Conservation (phyloP, 306 rosid species). For the Quercus aquifolioides region DNA sequence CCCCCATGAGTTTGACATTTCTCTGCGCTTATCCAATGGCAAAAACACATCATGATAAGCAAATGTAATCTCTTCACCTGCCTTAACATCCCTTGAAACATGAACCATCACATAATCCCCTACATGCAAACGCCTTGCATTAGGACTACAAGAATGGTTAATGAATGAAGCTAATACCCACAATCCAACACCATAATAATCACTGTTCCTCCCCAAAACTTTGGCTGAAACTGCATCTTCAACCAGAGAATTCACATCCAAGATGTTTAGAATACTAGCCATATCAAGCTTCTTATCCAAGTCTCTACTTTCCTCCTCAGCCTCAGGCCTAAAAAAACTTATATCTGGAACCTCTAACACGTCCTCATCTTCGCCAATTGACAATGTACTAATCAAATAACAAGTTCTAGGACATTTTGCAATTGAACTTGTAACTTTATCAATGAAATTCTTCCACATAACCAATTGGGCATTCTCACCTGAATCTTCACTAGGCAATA, state of each 20-base stretch:
- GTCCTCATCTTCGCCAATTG: constrained; percentile 69
- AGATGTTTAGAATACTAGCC: constrained; percentile 43
- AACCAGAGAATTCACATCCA: constrained; percentile 84
- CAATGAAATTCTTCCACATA: constrained; percentile 86
- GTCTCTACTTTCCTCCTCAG: neutral
- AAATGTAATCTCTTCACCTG: constrained; percentile 79
- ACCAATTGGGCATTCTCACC: constrained; percentile 74
- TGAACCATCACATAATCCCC: constrained; percentile 76
- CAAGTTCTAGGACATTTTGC: constrained; percentile 42
- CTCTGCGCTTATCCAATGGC: constrained; percentile 46
- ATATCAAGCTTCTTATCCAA: constrained; percentile 33
- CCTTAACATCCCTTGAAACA: constrained; percentile 76
- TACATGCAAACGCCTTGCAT: constrained; percentile 66
- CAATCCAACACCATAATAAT: constrained; percentile 71
- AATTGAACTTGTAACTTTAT: constrained; percentile 41
- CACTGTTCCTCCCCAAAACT: constrained; percentile 68
- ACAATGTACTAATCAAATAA: constrained; percentile 47
- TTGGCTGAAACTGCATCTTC: constrained; percentile 63
- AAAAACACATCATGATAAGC: constrained; percentile 61
- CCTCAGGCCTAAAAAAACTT: constrained; percentile 48
- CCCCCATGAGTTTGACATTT: constrained; percentile 66
- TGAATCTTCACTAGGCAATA: constrained; percentile 50
- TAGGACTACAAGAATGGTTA: constrained; percentile 83
- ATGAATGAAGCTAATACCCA: constrained; percentile 78
- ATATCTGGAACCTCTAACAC: constrained; percentile 64